phyloP scores from a whole-genome alignment of 2,329 filamentous ascomycete species.

The Beauveria bassiana region DNA sequence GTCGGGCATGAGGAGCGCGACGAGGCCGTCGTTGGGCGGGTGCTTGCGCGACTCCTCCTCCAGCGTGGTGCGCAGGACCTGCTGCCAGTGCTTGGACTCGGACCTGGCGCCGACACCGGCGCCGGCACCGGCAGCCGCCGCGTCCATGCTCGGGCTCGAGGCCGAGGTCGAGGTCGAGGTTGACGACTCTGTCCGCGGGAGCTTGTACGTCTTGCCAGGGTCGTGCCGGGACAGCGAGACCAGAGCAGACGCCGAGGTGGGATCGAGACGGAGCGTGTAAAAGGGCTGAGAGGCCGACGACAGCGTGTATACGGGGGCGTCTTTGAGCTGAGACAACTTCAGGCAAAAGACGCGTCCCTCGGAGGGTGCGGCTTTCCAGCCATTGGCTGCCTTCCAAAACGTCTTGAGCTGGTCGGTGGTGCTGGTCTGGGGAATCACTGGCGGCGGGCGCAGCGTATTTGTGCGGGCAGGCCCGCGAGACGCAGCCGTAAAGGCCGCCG shows the following conservation, averaged over 20 bases:
- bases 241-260: constrained; percentile 55
- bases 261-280: constrained; percentile 58
- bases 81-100: constrained; percentile 45
- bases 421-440: constrained; percentile 40
- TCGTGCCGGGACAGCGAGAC: constrained; percentile 53
- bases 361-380: constrained; percentile 54
- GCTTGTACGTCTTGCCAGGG: constrained; percentile 49
- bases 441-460: constrained; percentile 29
- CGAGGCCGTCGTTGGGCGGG: constrained; percentile 52
- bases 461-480: neutral
- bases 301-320: constrained; percentile 60
- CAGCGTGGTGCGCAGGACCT: constrained; percentile 50
- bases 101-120: constrained; percentile 13
- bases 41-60: constrained; percentile 47
- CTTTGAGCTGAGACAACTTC: constrained; percentile 45
- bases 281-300: constrained; percentile 56
- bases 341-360: constrained; percentile 55
- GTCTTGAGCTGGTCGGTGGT: constrained; percentile 55
- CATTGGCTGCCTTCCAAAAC: constrained; percentile 63
- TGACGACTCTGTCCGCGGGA: constrained; percentile 22
- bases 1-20: constrained; percentile 61
- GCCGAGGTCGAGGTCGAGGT: constrained; percentile 12
- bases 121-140: neutral
- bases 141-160: constrained; percentile 25
- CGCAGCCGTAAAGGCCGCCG: neutral